These are phyloP conservation scores for Cryptococcus jaspeensis DNA, from an alignment of 1,284 basidiomycete species.

Conservation along the genomic window DNA sequence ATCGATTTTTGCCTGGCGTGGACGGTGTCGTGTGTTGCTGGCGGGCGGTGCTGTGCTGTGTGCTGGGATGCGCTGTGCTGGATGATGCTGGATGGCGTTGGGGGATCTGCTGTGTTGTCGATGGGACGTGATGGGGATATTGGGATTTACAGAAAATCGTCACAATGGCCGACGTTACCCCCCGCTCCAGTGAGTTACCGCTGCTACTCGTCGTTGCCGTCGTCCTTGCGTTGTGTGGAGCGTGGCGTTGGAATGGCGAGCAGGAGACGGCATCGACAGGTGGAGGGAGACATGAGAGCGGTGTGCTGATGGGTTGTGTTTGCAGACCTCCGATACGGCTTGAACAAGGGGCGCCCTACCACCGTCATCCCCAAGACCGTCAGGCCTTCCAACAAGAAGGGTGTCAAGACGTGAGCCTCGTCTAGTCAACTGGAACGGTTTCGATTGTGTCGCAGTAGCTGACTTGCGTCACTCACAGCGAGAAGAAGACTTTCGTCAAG, in stretches of 20 bases:
- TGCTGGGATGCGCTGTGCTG: too few species aligned
- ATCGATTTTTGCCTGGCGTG: neutral
- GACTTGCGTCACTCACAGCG: constrained; percentile 26
- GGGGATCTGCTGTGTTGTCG: too few species aligned
- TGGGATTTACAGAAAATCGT: too few species aligned
- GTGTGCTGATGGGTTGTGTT: constrained; percentile 11
- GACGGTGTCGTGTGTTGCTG: too few species aligned
- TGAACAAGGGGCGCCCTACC: constrained; percentile 91
- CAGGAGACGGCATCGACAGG: neutral
- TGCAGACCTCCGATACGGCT: constrained; percentile 82
- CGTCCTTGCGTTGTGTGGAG: neutral
- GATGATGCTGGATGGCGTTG: too few species aligned
- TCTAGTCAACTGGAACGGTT: neutral
- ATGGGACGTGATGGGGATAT: too few species aligned
- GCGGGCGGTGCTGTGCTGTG: too few species aligned
- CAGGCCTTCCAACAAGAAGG: constrained; percentile 91
- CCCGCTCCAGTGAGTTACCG: too few species aligned
- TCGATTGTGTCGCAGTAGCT: neutral
- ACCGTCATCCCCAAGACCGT: constrained; percentile 75
- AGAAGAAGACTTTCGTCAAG: constrained; percentile 85
- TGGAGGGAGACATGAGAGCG: too few species aligned
- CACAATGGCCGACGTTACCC: too few species aligned
- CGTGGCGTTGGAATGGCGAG: neutral
- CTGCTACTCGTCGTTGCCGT: too few species aligned
- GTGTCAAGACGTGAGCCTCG: constrained; percentile 59